Conservation (phyloP, 176 grass and related monocot genomes). For the Triticum aestivum region IWGSC_CS_RefSeq_v2.1 NC_057795.1:4936537-4937036, state of each 20-base stretch:
- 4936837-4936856: neutral
- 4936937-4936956: neutral
- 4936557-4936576: neutral
- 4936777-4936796: neutral
- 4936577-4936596: neutral
- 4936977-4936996: no score
- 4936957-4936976: neutral
- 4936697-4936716: neutral
- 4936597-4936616: neutral
- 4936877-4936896: neutral
- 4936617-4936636: slow-evolving; percentile 1
- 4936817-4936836: neutral
- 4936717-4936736: neutral
- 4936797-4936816: neutral
- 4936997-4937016: no score
- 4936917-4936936: neutral
- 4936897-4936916: neutral
- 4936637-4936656: neutral
- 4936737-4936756: neutral
- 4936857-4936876: neutral
- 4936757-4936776: neutral
- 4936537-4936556: neutral
- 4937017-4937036: no score
- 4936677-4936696: neutral
- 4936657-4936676: neutral